These are phyloP conservation scores for Neonectria ditissima DNA, from an alignment of 2,329 filamentous ascomycete species.

Conservation along the genomic window DNA sequence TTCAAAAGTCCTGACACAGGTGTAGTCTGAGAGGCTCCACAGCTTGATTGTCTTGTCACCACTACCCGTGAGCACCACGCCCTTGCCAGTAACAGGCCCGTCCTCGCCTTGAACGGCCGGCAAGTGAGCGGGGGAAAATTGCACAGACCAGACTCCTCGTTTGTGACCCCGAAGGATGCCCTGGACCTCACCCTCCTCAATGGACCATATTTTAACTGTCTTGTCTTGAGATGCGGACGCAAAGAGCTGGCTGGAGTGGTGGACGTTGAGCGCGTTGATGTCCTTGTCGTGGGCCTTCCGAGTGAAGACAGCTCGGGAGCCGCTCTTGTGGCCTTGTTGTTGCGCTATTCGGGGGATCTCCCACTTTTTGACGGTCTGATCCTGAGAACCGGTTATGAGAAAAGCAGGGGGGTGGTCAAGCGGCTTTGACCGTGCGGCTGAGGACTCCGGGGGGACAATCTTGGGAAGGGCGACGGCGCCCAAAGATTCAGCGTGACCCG, in stretches of 20 bases:
- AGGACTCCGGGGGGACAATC: constrained; percentile 73
- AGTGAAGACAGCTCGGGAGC: constrained; percentile 80
- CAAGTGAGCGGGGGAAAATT: constrained; percentile 84
- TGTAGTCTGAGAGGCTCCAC: constrained; percentile 94
- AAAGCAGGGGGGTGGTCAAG: constrained; percentile 85
- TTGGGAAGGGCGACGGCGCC: constrained; percentile 89
- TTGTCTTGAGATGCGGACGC: constrained; percentile 97
- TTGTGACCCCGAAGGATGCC: constrained; percentile 94
- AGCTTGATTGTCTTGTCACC: constrained; percentile 97
- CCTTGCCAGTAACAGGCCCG: constrained; percentile 79
- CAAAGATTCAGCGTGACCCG: constrained; percentile 93
- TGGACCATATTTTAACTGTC: constrained; percentile 96
- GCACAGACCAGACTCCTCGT: constrained; percentile 94
- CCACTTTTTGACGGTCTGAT: constrained; percentile 96
- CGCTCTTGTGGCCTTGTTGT: constrained; percentile 60
- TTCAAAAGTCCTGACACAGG: constrained; percentile 92
- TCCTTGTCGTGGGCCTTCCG: constrained; percentile 98
- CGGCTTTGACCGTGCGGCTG: constrained; percentile 78
- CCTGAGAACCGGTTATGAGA: constrained; percentile 91
- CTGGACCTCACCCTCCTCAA: constrained; percentile 88
- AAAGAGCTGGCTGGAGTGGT: constrained; percentile 80
- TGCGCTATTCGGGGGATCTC: constrained; percentile 74
- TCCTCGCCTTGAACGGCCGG: constrained; percentile 79
- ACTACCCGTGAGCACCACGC: constrained; percentile 88
- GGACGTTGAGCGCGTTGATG: constrained; percentile 93